These are phyloP conservation scores for Mucor plumbeus DNA, from an alignment of 371 early-diverging fungal species.

Conservation along the genomic window DNA sequence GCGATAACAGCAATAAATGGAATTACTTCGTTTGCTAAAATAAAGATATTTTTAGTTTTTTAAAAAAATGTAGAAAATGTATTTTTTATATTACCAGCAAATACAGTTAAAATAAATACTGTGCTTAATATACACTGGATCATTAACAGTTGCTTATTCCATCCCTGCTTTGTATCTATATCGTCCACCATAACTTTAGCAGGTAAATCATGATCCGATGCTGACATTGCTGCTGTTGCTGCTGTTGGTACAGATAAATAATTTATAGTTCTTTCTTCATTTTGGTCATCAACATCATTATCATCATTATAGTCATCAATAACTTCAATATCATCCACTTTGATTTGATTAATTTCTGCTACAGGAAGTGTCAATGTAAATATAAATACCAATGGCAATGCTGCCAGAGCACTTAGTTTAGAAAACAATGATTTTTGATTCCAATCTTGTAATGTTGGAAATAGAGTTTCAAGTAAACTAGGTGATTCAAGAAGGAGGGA, in stretches of 20 bases:
- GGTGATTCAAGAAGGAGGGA: not conserved
- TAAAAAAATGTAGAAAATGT: not conserved
- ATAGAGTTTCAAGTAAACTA: slow-evolving; percentile 25
- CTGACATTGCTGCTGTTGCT: not conserved
- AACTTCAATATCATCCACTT: slow-evolving; percentile 43
- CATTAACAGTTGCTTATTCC: slow-evolving; percentile 49
- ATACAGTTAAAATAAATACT: slow-evolving; percentile 36
- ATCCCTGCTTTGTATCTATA: slow-evolving; percentile 29
- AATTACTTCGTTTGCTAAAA: slow-evolving; percentile 37
- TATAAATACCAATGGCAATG: slow-evolving; percentile 58
- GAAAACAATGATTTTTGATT: slow-evolving; percentile 48
- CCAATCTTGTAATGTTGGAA: slow-evolving; percentile 64
- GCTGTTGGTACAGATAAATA: slow-evolving; percentile 31
- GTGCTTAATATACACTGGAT: slow-evolving; percentile 46
- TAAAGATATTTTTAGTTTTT: not conserved
- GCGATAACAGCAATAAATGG: slow-evolving; percentile 19
- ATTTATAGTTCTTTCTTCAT: not conserved
- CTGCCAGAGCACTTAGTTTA: slow-evolving; percentile 55
- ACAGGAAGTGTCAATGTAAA: slow-evolving; percentile 68
- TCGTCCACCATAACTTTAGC: slow-evolving; percentile 13
- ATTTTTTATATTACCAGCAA: slow-evolving; percentile 35
- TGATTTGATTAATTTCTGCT: slow-evolving; percentile 50
- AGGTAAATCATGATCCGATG: not conserved
- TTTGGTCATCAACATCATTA: not conserved
- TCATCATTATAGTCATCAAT: slow-evolving; percentile 18